A percentile compares a stretch with the other conserved stretches of the same genome.
phyloP scores from a whole-genome alignment of 1,284 basidiomycete genomes.

The Microbotryomycetes sp. region DNA sequence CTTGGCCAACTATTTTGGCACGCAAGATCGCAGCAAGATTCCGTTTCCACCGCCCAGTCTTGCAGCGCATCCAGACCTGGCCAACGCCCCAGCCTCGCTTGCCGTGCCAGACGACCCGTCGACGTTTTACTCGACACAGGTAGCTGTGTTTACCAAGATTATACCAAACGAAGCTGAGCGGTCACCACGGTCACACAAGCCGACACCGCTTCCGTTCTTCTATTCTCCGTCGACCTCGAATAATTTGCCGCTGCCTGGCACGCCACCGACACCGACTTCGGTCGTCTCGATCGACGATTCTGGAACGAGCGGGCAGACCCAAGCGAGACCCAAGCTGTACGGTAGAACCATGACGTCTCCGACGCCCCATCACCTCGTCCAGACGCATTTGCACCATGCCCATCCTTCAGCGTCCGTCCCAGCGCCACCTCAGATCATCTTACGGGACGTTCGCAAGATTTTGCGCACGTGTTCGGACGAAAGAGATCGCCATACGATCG shows the following conservation, averaged over 20 bases:
- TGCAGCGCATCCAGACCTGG: conserved; percentile 20
- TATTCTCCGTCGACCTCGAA: not conserved
- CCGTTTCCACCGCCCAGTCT: conserved; percentile 27
- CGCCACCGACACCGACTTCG: not conserved
- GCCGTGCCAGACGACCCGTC: conserved; percentile 11
- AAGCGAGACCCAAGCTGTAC: not conserved
- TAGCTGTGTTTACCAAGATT: conserved; percentile 55
- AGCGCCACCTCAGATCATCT: not conserved
- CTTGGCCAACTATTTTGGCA: conserved; percentile 25
- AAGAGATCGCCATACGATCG: too few species aligned
- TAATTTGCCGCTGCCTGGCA: not conserved
- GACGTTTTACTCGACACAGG: conserved; percentile 57
- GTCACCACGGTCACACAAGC: conserved; percentile 37
- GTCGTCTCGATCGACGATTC: not conserved
- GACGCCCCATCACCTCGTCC: conserved; percentile 3
- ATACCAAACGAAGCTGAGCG: conserved; percentile 39
- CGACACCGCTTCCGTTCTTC: conserved; percentile 18
- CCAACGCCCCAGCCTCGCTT: not conserved
- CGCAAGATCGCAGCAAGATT: conserved; percentile 1
- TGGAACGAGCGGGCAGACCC: not conserved
- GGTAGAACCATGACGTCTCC: not conserved
- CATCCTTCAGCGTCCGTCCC: not conserved
- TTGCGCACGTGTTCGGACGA: not conserved
- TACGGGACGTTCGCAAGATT: not conserved
- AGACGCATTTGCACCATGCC: not conserved